phyloP scores from a whole-genome alignment of 1,284 basidiomycete species.

The Anthracocystis setariae region DNA sequence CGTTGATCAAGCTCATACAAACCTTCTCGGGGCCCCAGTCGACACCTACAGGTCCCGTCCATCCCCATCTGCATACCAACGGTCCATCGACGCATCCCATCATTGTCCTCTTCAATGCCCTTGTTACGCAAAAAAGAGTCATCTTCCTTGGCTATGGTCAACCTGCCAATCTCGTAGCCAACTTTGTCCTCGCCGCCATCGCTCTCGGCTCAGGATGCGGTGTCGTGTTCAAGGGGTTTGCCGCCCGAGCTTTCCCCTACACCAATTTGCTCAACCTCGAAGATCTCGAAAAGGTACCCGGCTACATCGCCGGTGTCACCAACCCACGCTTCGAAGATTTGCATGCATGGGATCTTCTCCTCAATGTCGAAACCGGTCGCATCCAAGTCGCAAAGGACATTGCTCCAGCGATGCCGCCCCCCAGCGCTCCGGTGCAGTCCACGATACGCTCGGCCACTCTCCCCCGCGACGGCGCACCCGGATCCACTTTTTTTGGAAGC shows the following conservation, averaged over 20 bases:
- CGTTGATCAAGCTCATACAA: conserved; percentile 86
- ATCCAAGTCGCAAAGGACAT: conserved; percentile 88
- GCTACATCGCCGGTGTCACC: conserved; percentile 93
- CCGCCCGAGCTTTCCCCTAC: conserved; percentile 90
- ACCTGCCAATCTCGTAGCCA: conserved; percentile 80
- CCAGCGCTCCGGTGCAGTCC: conserved; percentile 13
- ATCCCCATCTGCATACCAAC: conserved; percentile 91
- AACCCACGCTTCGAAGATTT: conserved; percentile 93
- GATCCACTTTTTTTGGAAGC: conserved; percentile 14
- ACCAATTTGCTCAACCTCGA: conserved; percentile 87
- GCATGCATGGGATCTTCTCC: conserved; percentile 88
- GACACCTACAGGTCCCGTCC: conserved; percentile 76
- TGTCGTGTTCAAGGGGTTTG: conserved; percentile 79
- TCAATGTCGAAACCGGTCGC: conserved; percentile 85
- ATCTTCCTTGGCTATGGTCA: conserved; percentile 89
- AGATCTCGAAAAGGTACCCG: conserved; percentile 85
- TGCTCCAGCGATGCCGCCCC: conserved; percentile 66
- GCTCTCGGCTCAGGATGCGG: conserved; percentile 91
- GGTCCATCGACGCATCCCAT: conserved; percentile 90
- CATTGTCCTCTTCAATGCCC: conserved; percentile 92
- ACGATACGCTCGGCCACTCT: conserved; percentile 49
- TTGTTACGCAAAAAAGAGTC: conserved; percentile 90
- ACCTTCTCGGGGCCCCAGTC: conserved; percentile 78
- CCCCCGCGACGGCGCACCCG: conserved; percentile 50
- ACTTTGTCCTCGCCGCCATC: conserved; percentile 90